Evolutionary conservation across 177 flowering plant genomes (phyloP).

Genomic region (Vitis hybrid): DNA sequence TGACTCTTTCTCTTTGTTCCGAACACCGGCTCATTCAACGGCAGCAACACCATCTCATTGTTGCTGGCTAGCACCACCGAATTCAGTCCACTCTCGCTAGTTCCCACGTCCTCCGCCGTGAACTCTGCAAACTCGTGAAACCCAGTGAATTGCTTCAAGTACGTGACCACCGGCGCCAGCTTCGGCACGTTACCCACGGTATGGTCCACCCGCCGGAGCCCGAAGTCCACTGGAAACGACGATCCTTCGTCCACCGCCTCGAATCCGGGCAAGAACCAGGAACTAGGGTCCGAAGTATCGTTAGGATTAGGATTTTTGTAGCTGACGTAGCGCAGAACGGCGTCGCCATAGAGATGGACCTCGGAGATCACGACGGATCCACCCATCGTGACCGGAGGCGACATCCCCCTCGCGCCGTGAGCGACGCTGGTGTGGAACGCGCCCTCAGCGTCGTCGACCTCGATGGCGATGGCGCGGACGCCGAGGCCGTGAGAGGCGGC

Average conservation of each 20-base stretch:
- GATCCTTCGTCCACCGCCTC: conserved; percentile 30
- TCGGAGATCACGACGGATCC: conserved; percentile 41
- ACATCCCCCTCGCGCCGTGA: conserved; percentile 53
- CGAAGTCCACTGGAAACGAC: conserved; percentile 51
- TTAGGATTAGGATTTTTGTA: conserved; percentile 8
- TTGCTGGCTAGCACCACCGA: conserved; percentile 74
- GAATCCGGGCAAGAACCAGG: conserved; percentile 59
- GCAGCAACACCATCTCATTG: conserved; percentile 69
- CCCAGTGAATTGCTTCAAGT: conserved; percentile 68
- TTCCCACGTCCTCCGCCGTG: conserved; percentile 84
- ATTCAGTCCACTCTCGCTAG: conserved; percentile 82
- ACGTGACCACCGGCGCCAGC: conserved; percentile 50
- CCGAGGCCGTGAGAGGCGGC: conserved; percentile 68
- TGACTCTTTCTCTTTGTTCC: conserved; percentile 91
- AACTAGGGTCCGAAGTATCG: not conserved
- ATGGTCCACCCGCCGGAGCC: conserved; percentile 72
- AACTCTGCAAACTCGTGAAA: conserved; percentile 90
- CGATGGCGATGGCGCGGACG: conserved; percentile 66
- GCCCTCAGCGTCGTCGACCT: conserved; percentile 55
- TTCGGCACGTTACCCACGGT: conserved; percentile 80
- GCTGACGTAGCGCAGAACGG: conserved; percentile 67
- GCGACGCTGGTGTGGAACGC: conserved; percentile 59
- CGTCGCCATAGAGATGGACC: conserved; percentile 72
- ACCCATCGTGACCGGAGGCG: conserved; percentile 33
- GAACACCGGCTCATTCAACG: conserved; percentile 78